Conservation (phyloP, 139 green algal species). For the Nannochloris sp. region DNA sequence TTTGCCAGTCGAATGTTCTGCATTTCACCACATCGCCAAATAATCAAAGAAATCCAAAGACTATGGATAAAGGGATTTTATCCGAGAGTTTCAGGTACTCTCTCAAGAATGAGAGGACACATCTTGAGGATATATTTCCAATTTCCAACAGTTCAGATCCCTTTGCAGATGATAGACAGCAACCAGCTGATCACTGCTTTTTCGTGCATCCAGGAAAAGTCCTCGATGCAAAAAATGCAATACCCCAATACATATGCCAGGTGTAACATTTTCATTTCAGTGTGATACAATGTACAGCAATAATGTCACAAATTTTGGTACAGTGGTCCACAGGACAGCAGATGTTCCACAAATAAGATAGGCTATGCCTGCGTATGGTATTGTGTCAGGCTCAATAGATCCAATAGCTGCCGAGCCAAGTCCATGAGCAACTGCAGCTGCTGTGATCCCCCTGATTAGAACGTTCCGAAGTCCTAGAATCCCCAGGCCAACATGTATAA, state of each 20-base stretch:
- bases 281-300: constrained; percentile 46
- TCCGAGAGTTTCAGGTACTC: constrained; percentile 6
- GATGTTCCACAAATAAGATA: constrained; percentile 77
- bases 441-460: constrained; percentile 67
- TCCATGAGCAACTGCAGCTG: constrained; percentile 62
- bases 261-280: constrained; percentile 7
- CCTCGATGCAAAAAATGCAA: constrained; percentile 6
- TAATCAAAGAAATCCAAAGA: neutral
- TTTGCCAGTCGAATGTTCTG: constrained; percentile 11
- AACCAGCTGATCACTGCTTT: no score
- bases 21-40: neutral
- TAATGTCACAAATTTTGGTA: constrained; percentile 36
- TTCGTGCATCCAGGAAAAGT: neutral
- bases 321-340: constrained; percentile 49
- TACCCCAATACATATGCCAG: neutral
- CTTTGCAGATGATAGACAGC: no score
- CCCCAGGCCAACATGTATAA: constrained; percentile 49
- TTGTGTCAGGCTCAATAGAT: constrained; percentile 54
- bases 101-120: constrained; percentile 68
- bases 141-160: no score
- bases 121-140: constrained; percentile 13
- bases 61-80: neutral
- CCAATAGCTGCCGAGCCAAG: constrained; percentile 77
- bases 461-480: constrained; percentile 60
- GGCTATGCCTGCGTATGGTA: constrained; percentile 78